A percentile compares a stretch with the other conserved stretches of the same genome.
Conservation (phyloP, 768 basidiomycete genomes). For the Hypsizygus marmoreus region DNA sequence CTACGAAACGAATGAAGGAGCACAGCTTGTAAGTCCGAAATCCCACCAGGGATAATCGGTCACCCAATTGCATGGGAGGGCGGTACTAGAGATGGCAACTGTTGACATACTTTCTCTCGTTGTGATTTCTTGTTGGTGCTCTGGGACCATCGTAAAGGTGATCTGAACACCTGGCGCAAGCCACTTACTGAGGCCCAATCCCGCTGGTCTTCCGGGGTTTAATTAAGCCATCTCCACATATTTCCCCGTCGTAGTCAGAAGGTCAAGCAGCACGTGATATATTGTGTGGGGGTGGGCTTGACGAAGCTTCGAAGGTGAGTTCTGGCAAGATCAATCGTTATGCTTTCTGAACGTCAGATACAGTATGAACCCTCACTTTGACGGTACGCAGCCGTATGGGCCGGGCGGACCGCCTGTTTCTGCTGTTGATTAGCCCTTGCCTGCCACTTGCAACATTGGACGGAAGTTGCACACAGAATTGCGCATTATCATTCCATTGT, state of each 20-base stretch:
- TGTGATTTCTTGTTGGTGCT: too few species aligned
- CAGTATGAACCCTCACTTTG: neutral
- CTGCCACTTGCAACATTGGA: neutral
- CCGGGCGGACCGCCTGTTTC: constrained; percentile 14
- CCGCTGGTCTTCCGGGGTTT: too few species aligned
- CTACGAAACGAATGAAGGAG: too few species aligned
- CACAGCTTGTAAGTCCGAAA: too few species aligned
- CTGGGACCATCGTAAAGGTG: too few species aligned
- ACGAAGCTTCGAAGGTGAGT: neutral
- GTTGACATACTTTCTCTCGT: too few species aligned
- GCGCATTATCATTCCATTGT: neutral
- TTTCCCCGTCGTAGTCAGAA: constrained; percentile 11
- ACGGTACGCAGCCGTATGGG: neutral
- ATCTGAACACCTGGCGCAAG: too few species aligned
- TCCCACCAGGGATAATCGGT: too few species aligned
- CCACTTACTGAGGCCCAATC: too few species aligned
- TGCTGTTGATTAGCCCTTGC: too few species aligned
- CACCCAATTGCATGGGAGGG: too few species aligned
- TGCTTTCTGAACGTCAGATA: neutral
- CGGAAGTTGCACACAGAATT: neutral
- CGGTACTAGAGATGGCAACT: too few species aligned
- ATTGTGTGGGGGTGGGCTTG: neutral
- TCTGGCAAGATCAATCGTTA: neutral
- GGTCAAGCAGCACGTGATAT: constrained; percentile 4
- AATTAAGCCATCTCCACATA: neutral